Percentiles rank a stretch among this genome's conserved stretches.
Conservation (phyloP, 192 early-diverging fungal species). For the Coemansia sp. region DNA sequence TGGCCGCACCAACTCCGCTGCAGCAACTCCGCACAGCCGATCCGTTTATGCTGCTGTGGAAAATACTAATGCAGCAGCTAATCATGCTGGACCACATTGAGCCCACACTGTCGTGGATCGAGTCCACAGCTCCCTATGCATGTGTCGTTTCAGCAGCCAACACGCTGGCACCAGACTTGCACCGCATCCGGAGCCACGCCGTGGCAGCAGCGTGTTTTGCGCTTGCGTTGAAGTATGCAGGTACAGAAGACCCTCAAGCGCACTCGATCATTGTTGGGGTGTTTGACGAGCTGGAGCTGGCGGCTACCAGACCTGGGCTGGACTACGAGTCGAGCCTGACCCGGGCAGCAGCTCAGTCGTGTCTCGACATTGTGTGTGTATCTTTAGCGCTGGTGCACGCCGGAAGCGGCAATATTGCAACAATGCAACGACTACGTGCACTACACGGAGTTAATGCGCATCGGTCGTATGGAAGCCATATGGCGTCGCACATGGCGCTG, state of each 20-base stretch:
- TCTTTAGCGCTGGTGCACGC: conserved; percentile 73
- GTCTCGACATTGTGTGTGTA: conserved; percentile 66
- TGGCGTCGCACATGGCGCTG: conserved; percentile 49
- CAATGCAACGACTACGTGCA: conserved; percentile 59
- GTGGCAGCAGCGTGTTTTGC: conserved; percentile 41
- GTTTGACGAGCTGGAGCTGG: conserved; percentile 31
- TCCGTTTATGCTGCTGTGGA: conserved; percentile 70
- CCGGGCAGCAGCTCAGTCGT: conserved; percentile 59
- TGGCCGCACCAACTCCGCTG: conserved; percentile 60
- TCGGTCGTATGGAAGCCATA: conserved; percentile 47
- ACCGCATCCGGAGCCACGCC: conserved; percentile 29
- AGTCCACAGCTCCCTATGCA: conserved; percentile 21
- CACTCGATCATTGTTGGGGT: conserved; percentile 22
- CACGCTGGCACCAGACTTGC: conserved; percentile 16
- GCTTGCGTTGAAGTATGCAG: conserved; percentile 38
- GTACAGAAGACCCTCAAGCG: conserved; percentile 27
- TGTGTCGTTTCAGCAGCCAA: neutral
- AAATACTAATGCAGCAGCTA: conserved; percentile 66
- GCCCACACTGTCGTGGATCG: conserved; percentile 67
- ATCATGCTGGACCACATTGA: conserved; percentile 74
- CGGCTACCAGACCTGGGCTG: conserved; percentile 13
- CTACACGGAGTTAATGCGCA: conserved; percentile 46
- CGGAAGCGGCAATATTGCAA: conserved; percentile 72
- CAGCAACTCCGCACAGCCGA: conserved; percentile 67
- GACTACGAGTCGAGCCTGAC: conserved; percentile 58